Evolutionary conservation across 805 yeast species (phyloP), one percentile per base, ranked within the genome.

Genomic region (Suhomyces faveliae): DNA sequence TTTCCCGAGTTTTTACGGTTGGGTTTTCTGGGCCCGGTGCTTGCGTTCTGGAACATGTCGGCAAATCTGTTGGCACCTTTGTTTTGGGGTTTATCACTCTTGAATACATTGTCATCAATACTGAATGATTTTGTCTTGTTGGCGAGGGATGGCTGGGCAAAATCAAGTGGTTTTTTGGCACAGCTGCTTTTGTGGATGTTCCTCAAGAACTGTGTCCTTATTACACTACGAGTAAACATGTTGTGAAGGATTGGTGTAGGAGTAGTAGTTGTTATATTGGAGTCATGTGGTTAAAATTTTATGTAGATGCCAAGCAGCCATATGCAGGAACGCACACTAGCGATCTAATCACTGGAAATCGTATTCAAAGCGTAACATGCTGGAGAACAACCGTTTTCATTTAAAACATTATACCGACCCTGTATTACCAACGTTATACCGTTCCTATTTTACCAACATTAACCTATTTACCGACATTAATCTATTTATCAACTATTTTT

Each of bases 11-110:
- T 6, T 27, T 13, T 20, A 4, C 42, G 37, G 19, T 37, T n/a
- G 19, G 38, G 23, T 12, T 25, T 24, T 29, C 21, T 27, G 17
- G 39, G 43, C 5, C 20, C 22, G 2, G 20, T 27, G 20, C 12
- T 24, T 5, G 33, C 33, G 11, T 27, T 38, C 10, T 24, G 23
- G 29, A 46, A 46, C 49, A 46, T 46, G 13, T 19, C 15, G 11
- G 49, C 45, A 42, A 46, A 46, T 15, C 49, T 21, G 21, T 46
- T 46, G 40, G 40, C 5, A 6, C 33, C 23, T 15, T 39, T 40
- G 29, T 13, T 37, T 30, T 24, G 17, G 15, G 40, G 22, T 21
- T 21, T 37, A 11, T 21, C 40, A 15, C 11, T 10, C 11, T 30
- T 33, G 12, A 35, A 42, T 19, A 42, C 25, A 30, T 30, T 43